Percentiles rank a stretch among this genome's conserved stretches.
phyloP scores from a whole-genome alignment of 148 eudicot genomes.

The Vaccinium vitisidaea region DNA sequence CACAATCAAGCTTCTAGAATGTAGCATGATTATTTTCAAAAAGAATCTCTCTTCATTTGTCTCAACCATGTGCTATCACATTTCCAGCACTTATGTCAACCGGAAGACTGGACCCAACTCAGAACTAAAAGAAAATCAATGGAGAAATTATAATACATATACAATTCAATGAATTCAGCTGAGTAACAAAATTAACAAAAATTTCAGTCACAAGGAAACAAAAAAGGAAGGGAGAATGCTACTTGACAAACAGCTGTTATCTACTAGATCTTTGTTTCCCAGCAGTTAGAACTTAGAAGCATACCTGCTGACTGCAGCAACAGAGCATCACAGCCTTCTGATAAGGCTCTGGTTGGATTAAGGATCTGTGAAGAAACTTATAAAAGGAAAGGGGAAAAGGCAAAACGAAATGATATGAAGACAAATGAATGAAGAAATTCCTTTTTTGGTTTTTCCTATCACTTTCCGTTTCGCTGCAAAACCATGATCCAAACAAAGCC shows the following conservation, averaged over 20 bases:
- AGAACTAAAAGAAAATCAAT: not conserved
- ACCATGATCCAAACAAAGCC: not conserved
- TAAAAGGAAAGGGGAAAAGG: not conserved
- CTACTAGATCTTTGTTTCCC: not conserved
- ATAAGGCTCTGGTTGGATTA: not conserved
- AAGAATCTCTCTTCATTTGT: not conserved
- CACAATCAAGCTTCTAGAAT: not conserved
- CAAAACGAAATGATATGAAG: not conserved
- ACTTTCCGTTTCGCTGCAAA: not conserved
- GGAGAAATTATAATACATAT: not conserved
- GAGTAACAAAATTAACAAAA: not conserved
- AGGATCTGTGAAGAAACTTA: not conserved
- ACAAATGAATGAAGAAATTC: not conserved
- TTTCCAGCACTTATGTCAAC: not conserved
- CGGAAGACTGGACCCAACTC: not conserved
- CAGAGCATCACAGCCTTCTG: not conserved
- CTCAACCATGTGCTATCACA: not conserved
- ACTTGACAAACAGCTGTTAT: not conserved
- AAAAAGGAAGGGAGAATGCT: not conserved
- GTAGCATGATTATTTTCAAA: not conserved
- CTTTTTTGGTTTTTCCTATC: not conserved
- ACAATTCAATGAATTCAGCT: not conserved
- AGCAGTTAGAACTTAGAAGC: not conserved
- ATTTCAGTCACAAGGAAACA: not conserved
- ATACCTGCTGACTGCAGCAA: conserved; percentile 3